Base-by-base conservation (phyloP, 1,139 yeast species). In the Pichia sp. region DNA sequence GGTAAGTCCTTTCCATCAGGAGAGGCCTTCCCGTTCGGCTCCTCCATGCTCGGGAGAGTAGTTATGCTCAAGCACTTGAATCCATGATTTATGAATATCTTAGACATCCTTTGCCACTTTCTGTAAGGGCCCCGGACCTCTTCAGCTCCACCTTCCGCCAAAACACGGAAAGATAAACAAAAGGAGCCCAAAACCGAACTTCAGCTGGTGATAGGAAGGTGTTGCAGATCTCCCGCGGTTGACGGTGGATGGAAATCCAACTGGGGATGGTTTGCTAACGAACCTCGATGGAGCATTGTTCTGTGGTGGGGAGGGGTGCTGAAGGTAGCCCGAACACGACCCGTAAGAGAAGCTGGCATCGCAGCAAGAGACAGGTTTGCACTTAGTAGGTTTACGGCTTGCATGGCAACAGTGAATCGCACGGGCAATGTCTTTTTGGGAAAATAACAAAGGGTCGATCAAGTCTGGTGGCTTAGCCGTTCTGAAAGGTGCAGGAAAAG, bases 401-500 rank as follows among this genome's bases (percentile, higher is more conserved):
- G 23, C 23, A 19, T 19, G 23, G 23, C 23, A 19, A 19, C 23
- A 19, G n/a, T 11, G 40, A 34, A n/a, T 15, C n/a, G 26, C 36
- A 30, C 15, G 15, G 5, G n/a, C 57, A 61, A 62, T 59, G 47
- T 73, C 82, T 4, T 80, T 79, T 61, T 80, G 84, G 84, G 82
- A 79, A 32, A 75, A 76, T 57, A 76, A 80, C 64, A 79, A 79
- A 59, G 84, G 69, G 51, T 61, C 76, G 0, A 72, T 80, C 64
- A 78, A 77, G 55, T 62, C 76, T 1, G 83, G 77, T 0, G 78
- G 82, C 2, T 61, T 69, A 8, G 73, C 81, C 15, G 75, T 81
- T 0, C 74, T 71, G 50, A 73, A 70, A 56, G 82, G 82, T 2
- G 75, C 80, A 45, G 84, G 82, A 6, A 69, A 65, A 49, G 84